Evolutionary conservation across 257 asterid genomes (phyloP).

Genomic region (Solanum okadae): DNA sequence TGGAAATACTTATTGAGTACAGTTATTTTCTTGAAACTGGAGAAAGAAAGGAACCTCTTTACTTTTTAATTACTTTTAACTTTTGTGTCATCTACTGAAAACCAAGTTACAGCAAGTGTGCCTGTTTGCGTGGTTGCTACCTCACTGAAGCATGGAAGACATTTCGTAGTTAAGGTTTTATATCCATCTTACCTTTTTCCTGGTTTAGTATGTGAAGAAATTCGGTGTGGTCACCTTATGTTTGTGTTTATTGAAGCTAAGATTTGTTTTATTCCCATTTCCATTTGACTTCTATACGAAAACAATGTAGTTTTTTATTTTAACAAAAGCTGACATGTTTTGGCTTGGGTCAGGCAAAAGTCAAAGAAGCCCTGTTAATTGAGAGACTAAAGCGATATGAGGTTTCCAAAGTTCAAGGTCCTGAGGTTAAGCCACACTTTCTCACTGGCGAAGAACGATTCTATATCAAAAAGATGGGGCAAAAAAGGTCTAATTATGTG

Average conservation of each 20-base stretch:
- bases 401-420: conserved; percentile 83
- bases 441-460: conserved; percentile 83
- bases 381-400: conserved; percentile 83
- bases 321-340: background rate
- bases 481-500: conserved; percentile 81
- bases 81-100: background rate
- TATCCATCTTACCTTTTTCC: background rate
- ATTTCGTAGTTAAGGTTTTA: background rate
- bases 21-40: background rate
- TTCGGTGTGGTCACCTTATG: background rate
- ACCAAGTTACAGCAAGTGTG: background rate
- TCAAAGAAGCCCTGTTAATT: conserved; percentile 61
- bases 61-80: background rate
- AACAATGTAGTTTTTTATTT: background rate
- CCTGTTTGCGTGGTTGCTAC: background rate
- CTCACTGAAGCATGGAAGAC: background rate
- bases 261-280: background rate
- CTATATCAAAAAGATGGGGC: conserved; percentile 88
- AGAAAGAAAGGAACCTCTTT: background rate
- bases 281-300: background rate
- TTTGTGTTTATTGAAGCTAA: background rate
- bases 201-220: background rate
- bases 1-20: background rate
- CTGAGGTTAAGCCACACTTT: conserved; percentile 57
- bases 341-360: conserved; percentile 48